These are phyloP conservation scores for Polyrhizophydium stewartii DNA, from an alignment of 371 early-diverging fungal genomes.

Conservation along the genomic window DNA sequence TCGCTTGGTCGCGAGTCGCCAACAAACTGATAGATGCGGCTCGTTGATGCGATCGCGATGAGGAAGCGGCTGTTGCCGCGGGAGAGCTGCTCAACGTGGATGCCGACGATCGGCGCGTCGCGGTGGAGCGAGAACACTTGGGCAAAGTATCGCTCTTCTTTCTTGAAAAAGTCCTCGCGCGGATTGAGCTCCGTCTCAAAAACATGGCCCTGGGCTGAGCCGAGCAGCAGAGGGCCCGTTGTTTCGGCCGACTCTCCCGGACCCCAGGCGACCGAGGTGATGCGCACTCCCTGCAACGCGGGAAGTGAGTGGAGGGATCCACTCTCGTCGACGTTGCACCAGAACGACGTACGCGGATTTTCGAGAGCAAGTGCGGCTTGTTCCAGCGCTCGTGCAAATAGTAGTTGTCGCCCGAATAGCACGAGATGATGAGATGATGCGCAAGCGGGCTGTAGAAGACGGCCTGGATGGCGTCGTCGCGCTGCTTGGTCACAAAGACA, in stretches of 20 bases:
- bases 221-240: conserved; percentile 77
- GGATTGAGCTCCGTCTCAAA: conserved; percentile 84
- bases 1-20: conserved; percentile 44
- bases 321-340: not conserved
- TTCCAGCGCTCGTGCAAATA: conserved; percentile 78
- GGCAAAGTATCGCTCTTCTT: conserved; percentile 70
- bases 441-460: conserved; percentile 85
- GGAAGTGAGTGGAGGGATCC: not conserved
- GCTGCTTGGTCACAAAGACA: conserved; percentile 63
- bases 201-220: conserved; percentile 75
- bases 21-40: conserved; percentile 80
- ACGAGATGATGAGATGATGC: conserved; percentile 78
- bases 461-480: conserved; percentile 59
- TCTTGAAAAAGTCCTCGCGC: conserved; percentile 74
- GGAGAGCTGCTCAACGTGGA: conserved; percentile 76
- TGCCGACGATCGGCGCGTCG: conserved; percentile 61
- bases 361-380: conserved; percentile 61
- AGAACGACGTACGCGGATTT: conserved; percentile 48
- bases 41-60: conserved; percentile 72
- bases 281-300: conserved; percentile 58
- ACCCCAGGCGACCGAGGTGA: conserved; percentile 89
- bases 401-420: conserved; percentile 81
- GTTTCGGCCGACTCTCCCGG: conserved; percentile 37
- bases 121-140: conserved; percentile 42
- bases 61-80: conserved; percentile 65